A percentile compares a stretch with the other conserved stretches of the same genome.
Conservation (phyloP, 257 asterid genomes). For the Forsythia viridissima region DNA sequence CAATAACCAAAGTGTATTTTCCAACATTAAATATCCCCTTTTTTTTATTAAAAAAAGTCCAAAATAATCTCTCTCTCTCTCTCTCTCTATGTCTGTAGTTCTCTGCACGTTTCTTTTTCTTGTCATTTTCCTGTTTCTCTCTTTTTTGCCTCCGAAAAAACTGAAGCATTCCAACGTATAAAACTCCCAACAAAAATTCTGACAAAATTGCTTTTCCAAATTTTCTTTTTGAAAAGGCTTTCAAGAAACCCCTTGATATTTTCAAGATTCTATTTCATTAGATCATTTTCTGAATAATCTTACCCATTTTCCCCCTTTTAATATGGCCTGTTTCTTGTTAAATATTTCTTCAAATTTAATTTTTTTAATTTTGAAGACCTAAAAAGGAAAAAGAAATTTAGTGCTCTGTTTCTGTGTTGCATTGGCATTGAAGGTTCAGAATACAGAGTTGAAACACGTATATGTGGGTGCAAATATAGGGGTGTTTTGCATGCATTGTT, state of each 20-base stretch:
- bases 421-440: slow-evolving; percentile 15
- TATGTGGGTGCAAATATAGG: too few species aligned
- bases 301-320: neutral
- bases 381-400: slow-evolving; percentile 22
- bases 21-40: too few species aligned
- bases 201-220: neutral
- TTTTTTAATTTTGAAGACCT: slow-evolving; percentile 9
- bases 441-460: slow-evolving; percentile 7
- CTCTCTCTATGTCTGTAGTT: slow-evolving; percentile 24
- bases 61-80: neutral
- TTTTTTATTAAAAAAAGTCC: neutral
- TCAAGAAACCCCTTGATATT: slow-evolving; percentile 29
- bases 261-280: slow-evolving; percentile 17
- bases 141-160: slow-evolving; percentile 50
- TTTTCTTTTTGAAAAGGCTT: slow-evolving; percentile 29
- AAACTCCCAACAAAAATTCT: slow-evolving; percentile 46
- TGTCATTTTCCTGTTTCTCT: slow-evolving; percentile 32
- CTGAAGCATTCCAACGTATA: slow-evolving; percentile 61
- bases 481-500: slow-evolving; percentile 33
- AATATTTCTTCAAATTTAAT: neutral
- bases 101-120: slow-evolving; percentile 42
- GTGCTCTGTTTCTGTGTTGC: slow-evolving; percentile 31
- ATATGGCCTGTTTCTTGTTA: neutral
- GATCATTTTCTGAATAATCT: slow-evolving; percentile 23
- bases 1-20: too few species aligned